Evolutionary conservation across 129 eudicot genomes (phyloP).

Genomic region (Ambrosia trifida): DNA sequence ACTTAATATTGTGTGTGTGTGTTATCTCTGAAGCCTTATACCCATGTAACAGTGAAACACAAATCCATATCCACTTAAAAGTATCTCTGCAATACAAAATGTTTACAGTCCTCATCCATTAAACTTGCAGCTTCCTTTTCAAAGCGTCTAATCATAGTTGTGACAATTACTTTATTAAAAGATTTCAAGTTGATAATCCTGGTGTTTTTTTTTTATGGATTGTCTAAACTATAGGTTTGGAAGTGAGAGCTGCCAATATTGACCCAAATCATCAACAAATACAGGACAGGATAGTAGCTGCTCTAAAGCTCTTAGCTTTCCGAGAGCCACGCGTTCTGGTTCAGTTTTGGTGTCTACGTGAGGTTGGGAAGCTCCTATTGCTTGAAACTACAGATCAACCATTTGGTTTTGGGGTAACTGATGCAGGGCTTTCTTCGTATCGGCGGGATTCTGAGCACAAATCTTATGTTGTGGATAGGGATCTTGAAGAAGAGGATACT

Average conservation of each 20-base stretch:
- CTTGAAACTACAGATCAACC: conserved; percentile 3
- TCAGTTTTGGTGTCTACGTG: conserved; percentile 13
- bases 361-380: not conserved
- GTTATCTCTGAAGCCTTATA: too few relatives aligned
- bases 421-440: not conserved
- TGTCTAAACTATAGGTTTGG: not conserved
- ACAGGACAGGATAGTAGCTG: not conserved
- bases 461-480: not conserved
- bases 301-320: not conserved
- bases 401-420: not conserved
- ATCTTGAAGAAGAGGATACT: not conserved
- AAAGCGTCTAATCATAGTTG: too few relatives aligned
- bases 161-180: too few relatives aligned
- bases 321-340: not conserved
- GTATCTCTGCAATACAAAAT: too few relatives aligned
- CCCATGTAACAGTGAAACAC: too few relatives aligned
- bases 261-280: not conserved
- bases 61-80: too few relatives aligned
- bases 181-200: too few relatives aligned
- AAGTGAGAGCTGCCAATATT: not conserved
- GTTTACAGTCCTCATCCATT: too few relatives aligned
- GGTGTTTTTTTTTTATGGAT: not conserved
- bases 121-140: too few relatives aligned
- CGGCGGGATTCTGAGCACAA: not conserved
- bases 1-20: too few relatives aligned